Percentiles rank a stretch among this genome's conserved stretches.
phyloP scores from a whole-genome alignment of 306 rosid species.

The Bauhinia variegata region DNA sequence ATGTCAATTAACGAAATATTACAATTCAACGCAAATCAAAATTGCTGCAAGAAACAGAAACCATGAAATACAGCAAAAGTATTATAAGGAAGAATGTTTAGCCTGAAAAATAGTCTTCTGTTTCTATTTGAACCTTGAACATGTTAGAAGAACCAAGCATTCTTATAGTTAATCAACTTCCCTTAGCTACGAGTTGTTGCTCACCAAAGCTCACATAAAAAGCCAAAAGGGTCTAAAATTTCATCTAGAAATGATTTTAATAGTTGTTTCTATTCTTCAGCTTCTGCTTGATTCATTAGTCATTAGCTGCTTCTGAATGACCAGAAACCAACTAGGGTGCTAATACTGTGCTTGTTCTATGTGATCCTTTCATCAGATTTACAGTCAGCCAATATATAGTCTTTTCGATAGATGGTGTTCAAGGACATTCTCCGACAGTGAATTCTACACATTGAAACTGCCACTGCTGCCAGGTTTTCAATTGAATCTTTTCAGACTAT shows the following conservation, averaged over 20 bases:
- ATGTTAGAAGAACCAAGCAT: too few relatives aligned
- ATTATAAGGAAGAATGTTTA: background rate
- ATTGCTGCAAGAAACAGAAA: background rate
- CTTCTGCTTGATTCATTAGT: background rate
- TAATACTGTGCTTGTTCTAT: too few relatives aligned
- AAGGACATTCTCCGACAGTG: conserved; percentile 56
- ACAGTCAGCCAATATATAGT: conserved; percentile 59
- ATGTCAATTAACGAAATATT: too few relatives aligned
- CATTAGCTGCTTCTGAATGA: background rate
- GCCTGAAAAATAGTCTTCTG: background rate
- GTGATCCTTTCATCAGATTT: conserved; percentile 52
- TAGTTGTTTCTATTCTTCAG: background rate
- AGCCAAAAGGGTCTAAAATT: background rate
- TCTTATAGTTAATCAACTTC: background rate
- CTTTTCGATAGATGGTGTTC: conserved; percentile 68
- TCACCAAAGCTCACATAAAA: background rate
- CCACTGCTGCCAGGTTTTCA: conserved; percentile 57
- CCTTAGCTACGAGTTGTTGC: background rate
- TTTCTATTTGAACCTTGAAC: too few relatives aligned
- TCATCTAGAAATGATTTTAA: background rate
- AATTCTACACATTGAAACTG: conserved; percentile 46
- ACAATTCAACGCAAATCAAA: background rate
- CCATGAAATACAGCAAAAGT: too few relatives aligned
- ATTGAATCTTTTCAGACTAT: conserved; percentile 55
- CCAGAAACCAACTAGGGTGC: too few relatives aligned